phyloP scores from a whole-genome alignment of 148 eudicot genomes.

The Pharnaceum exiguum region DNA sequence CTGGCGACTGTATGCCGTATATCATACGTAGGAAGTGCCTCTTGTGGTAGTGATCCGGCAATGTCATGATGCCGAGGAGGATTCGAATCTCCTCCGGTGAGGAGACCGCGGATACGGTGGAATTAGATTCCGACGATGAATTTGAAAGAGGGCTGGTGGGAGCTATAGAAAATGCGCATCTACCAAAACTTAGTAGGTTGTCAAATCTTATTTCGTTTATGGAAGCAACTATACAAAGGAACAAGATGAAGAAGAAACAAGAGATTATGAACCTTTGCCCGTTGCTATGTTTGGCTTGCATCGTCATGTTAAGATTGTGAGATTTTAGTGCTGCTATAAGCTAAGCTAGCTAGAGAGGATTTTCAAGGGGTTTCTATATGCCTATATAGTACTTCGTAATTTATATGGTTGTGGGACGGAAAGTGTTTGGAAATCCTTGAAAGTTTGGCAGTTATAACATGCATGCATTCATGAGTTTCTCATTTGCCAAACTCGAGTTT shows the following conservation, averaged over 20 bases:
- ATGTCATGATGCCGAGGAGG: constrained; percentile 71
- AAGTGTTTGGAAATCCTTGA: constrained; percentile 9
- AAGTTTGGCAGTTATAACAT: constrained; percentile 15
- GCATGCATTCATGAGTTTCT: constrained; percentile 3
- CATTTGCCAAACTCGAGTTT: constrained; percentile 20
- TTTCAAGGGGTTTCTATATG: background rate
- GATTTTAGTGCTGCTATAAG: background rate
- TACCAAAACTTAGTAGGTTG: constrained; percentile 28
- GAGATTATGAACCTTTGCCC: constrained; percentile 54
- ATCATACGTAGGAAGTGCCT: constrained; percentile 78
- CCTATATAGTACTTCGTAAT: background rate
- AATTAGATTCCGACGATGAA: constrained; percentile 5
- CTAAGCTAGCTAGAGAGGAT: no score
- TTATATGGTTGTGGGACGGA: background rate
- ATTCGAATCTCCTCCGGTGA: constrained; percentile 41
- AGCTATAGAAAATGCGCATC: constrained; percentile 34
- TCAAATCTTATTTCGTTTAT: constrained; percentile 56
- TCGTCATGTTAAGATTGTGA: constrained; percentile 28
- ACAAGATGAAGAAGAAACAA: constrained; percentile 54
- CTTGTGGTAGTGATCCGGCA: constrained; percentile 76
- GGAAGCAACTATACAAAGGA: constrained; percentile 70
- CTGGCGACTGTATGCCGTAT: constrained; percentile 58
- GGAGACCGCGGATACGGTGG: background rate
- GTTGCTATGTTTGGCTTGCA: constrained; percentile 7
- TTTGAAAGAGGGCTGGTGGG: constrained; percentile 3